Percentiles rank a stretch among this genome's conserved stretches.
Conservation (phyloP, 2,329 filamentous ascomycete genomes). For the Talaromyces atroroseus region DNA sequence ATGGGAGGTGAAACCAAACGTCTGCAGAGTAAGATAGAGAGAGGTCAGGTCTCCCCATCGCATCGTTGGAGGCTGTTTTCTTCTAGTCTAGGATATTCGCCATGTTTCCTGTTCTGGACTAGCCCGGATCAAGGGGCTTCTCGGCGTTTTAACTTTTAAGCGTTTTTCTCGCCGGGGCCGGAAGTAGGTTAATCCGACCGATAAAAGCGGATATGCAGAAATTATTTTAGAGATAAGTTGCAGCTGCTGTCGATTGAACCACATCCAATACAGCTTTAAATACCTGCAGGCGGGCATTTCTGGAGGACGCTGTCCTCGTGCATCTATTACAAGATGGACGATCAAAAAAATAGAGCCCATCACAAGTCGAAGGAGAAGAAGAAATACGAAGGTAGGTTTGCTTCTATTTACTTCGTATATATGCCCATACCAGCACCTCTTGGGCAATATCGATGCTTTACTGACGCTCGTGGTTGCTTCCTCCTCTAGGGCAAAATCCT, state of each 20-base stretch:
- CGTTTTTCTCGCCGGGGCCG: conserved; percentile 1
- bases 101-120: not conserved
- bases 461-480: conserved; percentile 1
- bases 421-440: not conserved
- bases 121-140: not conserved
- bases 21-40: conserved; percentile 69
- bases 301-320: conserved; percentile 5
- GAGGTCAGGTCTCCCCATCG: conserved; percentile 62
- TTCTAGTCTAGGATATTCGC: no score
- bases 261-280: conserved; percentile 13
- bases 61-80: conserved; percentile 39
- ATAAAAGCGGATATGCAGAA: conserved; percentile 15
- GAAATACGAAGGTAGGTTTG: conserved; percentile 55
- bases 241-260: not conserved
- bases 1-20: conserved; percentile 79
- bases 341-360: conserved; percentile 80
- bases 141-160: not conserved
- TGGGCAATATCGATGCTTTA: not conserved
- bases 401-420: conserved; percentile 6
- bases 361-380: conserved; percentile 87
- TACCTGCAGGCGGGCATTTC: conserved; percentile 3
- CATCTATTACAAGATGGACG: conserved; percentile 57
- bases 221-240: conserved; percentile 13
- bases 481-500: conserved; percentile 63
- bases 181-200: conserved; percentile 11